Evolutionary conservation across 805 yeast species (phyloP).

Genomic region (Candida awuae): DNA sequence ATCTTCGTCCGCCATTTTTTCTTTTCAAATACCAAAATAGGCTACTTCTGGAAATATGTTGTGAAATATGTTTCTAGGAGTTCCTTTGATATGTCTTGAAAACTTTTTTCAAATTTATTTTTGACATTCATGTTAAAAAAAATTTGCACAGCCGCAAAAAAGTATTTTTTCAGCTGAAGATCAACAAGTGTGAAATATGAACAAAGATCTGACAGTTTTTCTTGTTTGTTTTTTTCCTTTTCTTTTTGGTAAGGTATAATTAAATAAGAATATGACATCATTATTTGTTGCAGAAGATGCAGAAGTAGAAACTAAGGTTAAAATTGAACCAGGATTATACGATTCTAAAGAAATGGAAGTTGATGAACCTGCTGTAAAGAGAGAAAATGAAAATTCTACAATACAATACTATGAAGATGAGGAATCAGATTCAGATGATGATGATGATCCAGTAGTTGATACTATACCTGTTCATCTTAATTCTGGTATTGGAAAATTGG

Average conservation of each 20-base stretch:
- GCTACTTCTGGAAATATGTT: not conserved
- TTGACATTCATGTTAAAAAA: too few species aligned
- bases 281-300: constrained; percentile 14
- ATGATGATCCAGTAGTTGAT: constrained; percentile 52
- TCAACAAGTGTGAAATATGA: not conserved
- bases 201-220: too few species aligned
- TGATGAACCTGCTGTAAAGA: constrained; percentile 6
- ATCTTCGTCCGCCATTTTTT: constrained; percentile 17
- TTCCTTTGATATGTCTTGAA: not conserved
- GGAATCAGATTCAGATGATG: constrained; percentile 24
- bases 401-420: constrained; percentile 2
- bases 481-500: constrained; percentile 1
- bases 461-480: constrained; percentile 52
- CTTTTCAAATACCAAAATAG: too few species aligned
- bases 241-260: not conserved
- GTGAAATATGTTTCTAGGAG: not conserved
- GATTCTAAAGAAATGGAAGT: constrained; percentile 16
- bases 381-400: constrained; percentile 3
- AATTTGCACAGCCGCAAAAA: not conserved
- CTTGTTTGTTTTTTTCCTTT: too few species aligned
- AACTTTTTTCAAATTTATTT: not conserved
- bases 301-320: constrained; percentile 3
- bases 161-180: not conserved
- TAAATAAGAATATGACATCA: constrained; percentile 6
- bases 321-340: constrained; percentile 3